Evolutionary conservation across 768 basidiomycete genomes (phyloP), one percentile per base, ranked within the genome.

Genomic region (Boletus pseudo-olivaceus): DNA sequence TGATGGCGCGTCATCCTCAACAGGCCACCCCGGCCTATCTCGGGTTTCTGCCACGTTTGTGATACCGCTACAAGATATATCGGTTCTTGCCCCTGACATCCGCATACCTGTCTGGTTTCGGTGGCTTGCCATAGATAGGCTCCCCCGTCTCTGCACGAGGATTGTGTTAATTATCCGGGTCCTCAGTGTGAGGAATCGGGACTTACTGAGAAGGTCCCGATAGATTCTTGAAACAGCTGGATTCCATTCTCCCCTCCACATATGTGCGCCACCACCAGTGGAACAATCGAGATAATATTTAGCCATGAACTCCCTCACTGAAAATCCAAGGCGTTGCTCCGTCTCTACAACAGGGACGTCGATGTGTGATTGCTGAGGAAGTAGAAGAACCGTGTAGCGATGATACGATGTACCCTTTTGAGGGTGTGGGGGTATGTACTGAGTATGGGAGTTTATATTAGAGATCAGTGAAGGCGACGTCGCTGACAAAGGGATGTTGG

Each of bases 361-460:
- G 8, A 73, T 50, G 1, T 49, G 52, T 64, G 38, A 82, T 67
- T 81, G 76, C 61, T 96, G 93, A 10, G 83, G 85, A 44, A 95
- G 77, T 29, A 96, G 74, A 29, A 96, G 74, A 41, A 87, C 61
- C 9, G 84, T 81, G 69, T 96, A 97, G 57, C 96, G 92, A 72
- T 99, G 96, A 72, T 91, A 93, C 0, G 84, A 83, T 11, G 93
- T 88, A 47, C 94, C 93, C 35, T 81, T 81, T 67, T 93, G 89
- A 4, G 96, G 96, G 60, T 97, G 93, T 5, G 95, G 97, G 6
- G 96, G 90, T 58, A 95, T 76, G 70, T 95, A 98, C 26, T 74
- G 73, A 7, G 87, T 88, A 67, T 90, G 88, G 1, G 76, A 69
- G 57, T 81, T 75, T 49, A 78, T 63, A 35, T 76, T 63, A 4